Base-by-base conservation (phyloP, 129 eudicot species). In the Saposhnikovia divaricata region DNA sequence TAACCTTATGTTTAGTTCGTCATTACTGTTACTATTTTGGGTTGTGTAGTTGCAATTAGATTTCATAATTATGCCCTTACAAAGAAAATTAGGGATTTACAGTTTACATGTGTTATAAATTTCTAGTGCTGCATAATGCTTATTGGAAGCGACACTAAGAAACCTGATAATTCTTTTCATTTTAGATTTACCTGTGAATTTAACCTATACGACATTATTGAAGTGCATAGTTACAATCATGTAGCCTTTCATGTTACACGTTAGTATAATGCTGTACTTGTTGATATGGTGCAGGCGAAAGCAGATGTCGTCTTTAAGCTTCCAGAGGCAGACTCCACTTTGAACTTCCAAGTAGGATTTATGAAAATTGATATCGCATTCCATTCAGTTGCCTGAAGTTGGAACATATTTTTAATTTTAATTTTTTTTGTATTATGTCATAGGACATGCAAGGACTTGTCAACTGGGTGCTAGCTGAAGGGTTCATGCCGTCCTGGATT, bases 391-490 rank as follows among this genome's bases (percentile, higher is more conserved):
- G 7, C 15, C 48, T 38, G 40, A 43, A 40, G 63, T 11, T 78
- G 78, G 68, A 59, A 34, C 4, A 28, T 34, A 14, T 42, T 37
- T 38, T 18, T 72, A 45, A 45, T 46, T 46, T 46, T 46, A 13
- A 46, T 25, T 27, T 15, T 11, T 46, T 81, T 74, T 25, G 65
- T 25, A 27, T 74, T 77, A 71, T 63, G 40, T 68, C 77, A 76
- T 91, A 96, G 99, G 99, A 96, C 76, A 83, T 96, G 74, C 99
- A 96, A 80, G 99, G 98, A 77, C 99, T 96, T 79, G 87, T 91
- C 42, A 96, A 88, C 18, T 96, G 99, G 99, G 99, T 96, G 80
- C 95, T 96, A 82, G 97, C 87, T 65, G 97, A 96, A 27, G 98
- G 99, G 31, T 86, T 85, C 82, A 92, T 96, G 99, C 99, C 97